phyloP scores from a whole-genome alignment of 192 early-diverging fungal species.

The Coemansia sp. region DNA sequence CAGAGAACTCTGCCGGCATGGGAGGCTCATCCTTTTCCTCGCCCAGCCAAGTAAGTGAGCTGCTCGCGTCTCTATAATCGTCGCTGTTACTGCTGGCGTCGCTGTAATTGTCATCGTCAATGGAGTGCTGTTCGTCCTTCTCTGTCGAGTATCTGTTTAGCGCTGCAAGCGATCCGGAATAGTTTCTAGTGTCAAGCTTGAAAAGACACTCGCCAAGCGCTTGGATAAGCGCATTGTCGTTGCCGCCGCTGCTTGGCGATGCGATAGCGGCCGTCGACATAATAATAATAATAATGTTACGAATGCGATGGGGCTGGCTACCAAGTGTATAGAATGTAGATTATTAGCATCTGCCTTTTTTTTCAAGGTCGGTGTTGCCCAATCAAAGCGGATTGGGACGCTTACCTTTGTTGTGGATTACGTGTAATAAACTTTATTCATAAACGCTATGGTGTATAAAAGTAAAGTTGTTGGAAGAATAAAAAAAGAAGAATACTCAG shows the following conservation, averaged over 20 bases:
- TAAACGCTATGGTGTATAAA: no score
- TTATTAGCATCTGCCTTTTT: background rate
- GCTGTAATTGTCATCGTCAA: conserved; percentile 17
- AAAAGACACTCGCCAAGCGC: conserved; percentile 42
- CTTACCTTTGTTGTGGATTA: no score
- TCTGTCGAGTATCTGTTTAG: conserved; percentile 19
- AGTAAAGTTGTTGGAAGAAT: no score
- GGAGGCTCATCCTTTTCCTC: background rate
- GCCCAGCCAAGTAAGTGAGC: conserved; percentile 40
- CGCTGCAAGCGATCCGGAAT: conserved; percentile 29
- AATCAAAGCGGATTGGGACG: no score
- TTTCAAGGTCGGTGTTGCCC: background rate
- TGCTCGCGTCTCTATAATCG: conserved; percentile 48
- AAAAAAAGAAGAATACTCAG: no score
- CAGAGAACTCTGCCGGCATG: conserved; percentile 6
- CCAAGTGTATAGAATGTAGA: no score
- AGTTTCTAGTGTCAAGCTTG: conserved; percentile 34
- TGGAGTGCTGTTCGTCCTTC: background rate
- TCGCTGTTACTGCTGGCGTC: conserved; percentile 35
- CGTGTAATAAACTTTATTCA: no score
- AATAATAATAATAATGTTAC: background rate
- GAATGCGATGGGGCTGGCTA: background rate
- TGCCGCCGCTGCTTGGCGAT: conserved; percentile 1
- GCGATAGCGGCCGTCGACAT: conserved; percentile 1
- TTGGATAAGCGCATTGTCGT: conserved; percentile 11